Percentiles rank a stretch among this genome's conserved stretches.
Evolutionary conservation across 495 filamentous ascomycete genomes (phyloP).

Genomic region (Trichoderma virens): DNA sequence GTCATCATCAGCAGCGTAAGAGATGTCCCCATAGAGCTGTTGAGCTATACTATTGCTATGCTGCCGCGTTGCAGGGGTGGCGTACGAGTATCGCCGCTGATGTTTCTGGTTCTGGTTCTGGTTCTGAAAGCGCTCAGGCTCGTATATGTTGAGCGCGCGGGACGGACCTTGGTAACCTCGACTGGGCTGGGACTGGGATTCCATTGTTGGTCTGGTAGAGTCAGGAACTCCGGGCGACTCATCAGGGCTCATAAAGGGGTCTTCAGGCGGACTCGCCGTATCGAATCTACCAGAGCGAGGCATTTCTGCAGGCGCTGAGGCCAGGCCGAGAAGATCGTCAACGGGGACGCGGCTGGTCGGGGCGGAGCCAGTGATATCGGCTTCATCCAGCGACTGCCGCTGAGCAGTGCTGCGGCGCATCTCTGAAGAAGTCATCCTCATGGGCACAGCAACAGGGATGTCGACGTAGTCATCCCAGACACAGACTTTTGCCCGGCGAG

Average conservation of each 20-base stretch:
- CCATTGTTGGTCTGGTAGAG: background rate
- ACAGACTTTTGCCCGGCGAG: slow-evolving; percentile 79
- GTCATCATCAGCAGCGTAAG: slow-evolving; percentile 49
- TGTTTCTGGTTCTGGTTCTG: slow-evolving; percentile 22
- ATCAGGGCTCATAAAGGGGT: background rate
- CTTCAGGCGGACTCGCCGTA: slow-evolving; percentile 45
- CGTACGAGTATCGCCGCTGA: slow-evolving; percentile 34
- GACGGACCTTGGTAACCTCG: slow-evolving; percentile 30
- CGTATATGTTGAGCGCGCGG: slow-evolving; percentile 33
- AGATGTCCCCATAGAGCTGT: slow-evolving; percentile 30
- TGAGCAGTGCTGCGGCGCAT: slow-evolving; percentile 40
- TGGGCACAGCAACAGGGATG: slow-evolving; percentile 84
- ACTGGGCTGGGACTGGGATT: background rate
- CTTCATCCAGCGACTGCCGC: slow-evolving; percentile 53
- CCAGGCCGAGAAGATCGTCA: slow-evolving; percentile 63
- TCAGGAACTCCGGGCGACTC: background rate
- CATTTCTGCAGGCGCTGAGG: slow-evolving; percentile 50
- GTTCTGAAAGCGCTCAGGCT: slow-evolving; percentile 26
- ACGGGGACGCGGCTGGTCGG: slow-evolving; percentile 13
- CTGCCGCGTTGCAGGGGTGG: slow-evolving; percentile 26
- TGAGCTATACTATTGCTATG: slow-evolving; percentile 36
- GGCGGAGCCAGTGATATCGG: slow-evolving; percentile 73
- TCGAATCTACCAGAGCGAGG: slow-evolving; percentile 85
- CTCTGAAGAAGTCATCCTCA: slow-evolving; percentile 73
- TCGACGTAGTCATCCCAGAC: slow-evolving; percentile 99